Conservation (phyloP, 345 rosid species). For the Syzygium grande region DNA sequence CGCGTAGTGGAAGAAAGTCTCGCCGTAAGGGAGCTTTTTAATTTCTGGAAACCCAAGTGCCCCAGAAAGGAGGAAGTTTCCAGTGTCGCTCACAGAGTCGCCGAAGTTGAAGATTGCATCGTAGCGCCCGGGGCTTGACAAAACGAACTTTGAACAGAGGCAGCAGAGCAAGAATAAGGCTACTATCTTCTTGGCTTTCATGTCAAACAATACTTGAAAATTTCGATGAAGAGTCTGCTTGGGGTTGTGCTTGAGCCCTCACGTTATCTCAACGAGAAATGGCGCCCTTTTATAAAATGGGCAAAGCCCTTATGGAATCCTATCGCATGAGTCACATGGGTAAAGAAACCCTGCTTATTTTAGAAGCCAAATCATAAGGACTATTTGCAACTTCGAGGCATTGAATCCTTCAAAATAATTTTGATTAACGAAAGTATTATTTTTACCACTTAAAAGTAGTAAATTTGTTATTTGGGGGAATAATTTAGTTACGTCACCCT, state of each 20-base stretch:
- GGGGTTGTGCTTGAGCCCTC: neutral
- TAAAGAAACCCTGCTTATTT: no score
- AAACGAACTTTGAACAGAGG: neutral
- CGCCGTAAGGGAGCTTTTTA: constrained; percentile 34
- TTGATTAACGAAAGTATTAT: no score
- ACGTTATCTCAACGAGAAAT: neutral
- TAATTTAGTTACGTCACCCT: neutral
- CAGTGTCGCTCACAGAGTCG: constrained; percentile 69
- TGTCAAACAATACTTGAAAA: neutral
- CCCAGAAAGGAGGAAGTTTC: constrained; percentile 31
- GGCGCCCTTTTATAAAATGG: no score
- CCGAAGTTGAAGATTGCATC: constrained; percentile 69
- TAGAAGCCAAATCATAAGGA: no score
- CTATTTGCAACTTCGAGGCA: no score
- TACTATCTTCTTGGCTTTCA: neutral
- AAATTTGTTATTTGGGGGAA: no score
- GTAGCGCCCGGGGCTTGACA: constrained; percentile 13
- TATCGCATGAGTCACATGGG: no score
- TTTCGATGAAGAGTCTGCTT: neutral
- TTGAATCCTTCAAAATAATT: no score
- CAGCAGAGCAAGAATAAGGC: neutral
- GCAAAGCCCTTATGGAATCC: no score
- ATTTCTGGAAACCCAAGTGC: neutral
- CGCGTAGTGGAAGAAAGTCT: constrained; percentile 42
- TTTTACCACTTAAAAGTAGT: no score